Base-by-base conservation (phyloP, 345 rosid species). In the Citrus maxima region DNA sequence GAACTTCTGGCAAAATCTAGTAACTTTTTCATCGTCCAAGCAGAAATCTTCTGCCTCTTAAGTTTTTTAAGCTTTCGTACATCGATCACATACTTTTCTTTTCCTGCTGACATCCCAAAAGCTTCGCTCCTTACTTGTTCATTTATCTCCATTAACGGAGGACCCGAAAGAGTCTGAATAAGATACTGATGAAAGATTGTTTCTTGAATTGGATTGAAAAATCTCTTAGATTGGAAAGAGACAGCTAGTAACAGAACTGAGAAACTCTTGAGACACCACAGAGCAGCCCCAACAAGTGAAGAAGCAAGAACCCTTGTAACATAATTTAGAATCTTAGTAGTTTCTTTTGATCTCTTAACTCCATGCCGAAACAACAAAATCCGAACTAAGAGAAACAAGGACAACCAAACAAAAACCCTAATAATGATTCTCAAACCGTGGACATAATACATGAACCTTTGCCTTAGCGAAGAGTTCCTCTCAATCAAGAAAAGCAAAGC, bases 11-110 rank as follows among this genome's bases (percentile, higher is more conserved):
- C 80, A 55, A 87, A 88, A 73, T 84, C 72, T 35, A 88, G 74
- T 78, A 91, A 83, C 25, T 85, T 91, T 84, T 85, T 87, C 93
- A 91, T 90, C 27, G 93, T 88, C 93, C 95, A 91, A 77, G 95
- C 92, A 66, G 95, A 91, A 73, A 88, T 59, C 72, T 86, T 91
- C 70, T 76, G 89, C 35, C 79, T 92, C 77, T 79, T 90, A 83
- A 90, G 83, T 78, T 86, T 90, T 60, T 88, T 83, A 64, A 90
- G 87, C 90, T 85, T 88, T 35, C 84, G 91, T 46, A 88, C 88
- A 84, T 88, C 87, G 67, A 90, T 88, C 82, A 87, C 86, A 77
- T 84, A 90, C 74, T 86, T 86, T 78, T 83, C 86, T 6, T 74
- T 72, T 55, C 73, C 78, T 38, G 90, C 87, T 85, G 87, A 62